Evolutionary conservation across 177 flowering plant species (phyloP).

Genomic region (Vitis hybrid): DNA sequence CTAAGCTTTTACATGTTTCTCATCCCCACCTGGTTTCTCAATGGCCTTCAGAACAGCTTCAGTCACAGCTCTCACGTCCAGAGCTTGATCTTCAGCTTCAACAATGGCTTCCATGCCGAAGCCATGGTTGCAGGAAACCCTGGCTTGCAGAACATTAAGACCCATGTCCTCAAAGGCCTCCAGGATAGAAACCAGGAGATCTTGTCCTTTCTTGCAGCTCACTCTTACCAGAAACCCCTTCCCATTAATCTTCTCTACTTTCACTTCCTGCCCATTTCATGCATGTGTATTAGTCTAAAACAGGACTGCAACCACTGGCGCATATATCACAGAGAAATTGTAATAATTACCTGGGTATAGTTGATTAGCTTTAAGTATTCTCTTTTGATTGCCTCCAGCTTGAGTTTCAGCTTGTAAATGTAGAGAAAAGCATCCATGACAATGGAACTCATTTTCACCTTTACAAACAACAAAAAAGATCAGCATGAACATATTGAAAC

Average conservation of each 20-base stretch:
- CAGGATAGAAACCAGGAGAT: conserved; percentile 44
- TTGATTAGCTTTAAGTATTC: conserved; percentile 27
- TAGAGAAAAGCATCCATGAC: conserved; percentile 37
- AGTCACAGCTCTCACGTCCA: conserved; percentile 30
- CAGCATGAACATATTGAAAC: not conserved
- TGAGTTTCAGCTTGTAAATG: conserved; percentile 35
- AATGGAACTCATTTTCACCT: conserved; percentile 41
- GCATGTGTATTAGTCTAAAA: not conserved
- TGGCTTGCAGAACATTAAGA: conserved; percentile 50
- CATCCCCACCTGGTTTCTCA: conserved; percentile 15
- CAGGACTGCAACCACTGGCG: not conserved
- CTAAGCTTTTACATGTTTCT: not conserved
- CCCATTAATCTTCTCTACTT: conserved; percentile 47
- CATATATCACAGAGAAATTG: conserved; percentile 8
- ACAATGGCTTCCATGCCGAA: conserved; percentile 61
- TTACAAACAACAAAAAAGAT: conserved; percentile 10
- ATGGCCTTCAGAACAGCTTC: conserved; percentile 36
- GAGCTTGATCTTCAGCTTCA: conserved; percentile 28
- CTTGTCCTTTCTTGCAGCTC: conserved; percentile 35
- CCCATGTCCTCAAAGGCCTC: conserved; percentile 52
- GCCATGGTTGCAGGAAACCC: conserved; percentile 38
- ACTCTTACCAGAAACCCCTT: conserved; percentile 34
- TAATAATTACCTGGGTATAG: conserved; percentile 18
- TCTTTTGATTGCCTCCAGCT: conserved; percentile 36
- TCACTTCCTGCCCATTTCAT: conserved; percentile 42